These are phyloP conservation scores for Trebouxia sp. DNA, from an alignment of 139 green algal species.

Conservation along the genomic window DNA sequence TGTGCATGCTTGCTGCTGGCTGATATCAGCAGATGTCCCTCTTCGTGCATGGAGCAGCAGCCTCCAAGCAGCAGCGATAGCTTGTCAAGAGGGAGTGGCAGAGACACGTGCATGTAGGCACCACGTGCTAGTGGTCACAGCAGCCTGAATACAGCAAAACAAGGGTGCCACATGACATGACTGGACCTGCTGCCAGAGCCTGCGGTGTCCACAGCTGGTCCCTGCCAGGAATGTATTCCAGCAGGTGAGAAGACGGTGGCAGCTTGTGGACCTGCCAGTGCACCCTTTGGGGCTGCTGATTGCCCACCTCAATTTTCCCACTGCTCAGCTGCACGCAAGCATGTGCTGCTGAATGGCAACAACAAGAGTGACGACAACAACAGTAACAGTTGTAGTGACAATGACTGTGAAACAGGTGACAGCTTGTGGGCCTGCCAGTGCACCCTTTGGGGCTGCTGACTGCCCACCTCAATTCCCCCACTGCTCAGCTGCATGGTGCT, in stretches of 20 bases:
- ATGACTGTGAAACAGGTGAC: background rate
- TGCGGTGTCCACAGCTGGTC: slow-evolving; percentile 2
- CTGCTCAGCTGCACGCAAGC: slow-evolving; percentile 1
- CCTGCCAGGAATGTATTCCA: slow-evolving; percentile 37
- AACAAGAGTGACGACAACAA: no score
- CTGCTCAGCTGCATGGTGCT: slow-evolving; percentile 1
- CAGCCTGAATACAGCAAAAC: no score
- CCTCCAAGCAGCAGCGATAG: no score
- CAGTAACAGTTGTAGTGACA: no score
- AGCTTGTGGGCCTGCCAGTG: background rate
- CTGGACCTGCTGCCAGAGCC: background rate
- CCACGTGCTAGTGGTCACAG: no score
- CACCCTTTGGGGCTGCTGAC: background rate
- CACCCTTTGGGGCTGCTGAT: background rate
- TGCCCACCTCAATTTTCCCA: background rate
- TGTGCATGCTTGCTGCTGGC: no score
- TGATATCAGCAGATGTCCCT: no score
- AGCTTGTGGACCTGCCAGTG: background rate
- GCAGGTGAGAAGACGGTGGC: background rate
- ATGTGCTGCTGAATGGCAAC: no score
- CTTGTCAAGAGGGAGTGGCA: no score
- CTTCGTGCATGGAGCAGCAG: no score
- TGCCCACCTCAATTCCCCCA: background rate
- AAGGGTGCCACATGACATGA: no score
- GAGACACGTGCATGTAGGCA: no score